Evolutionary conservation across 2,329 filamentous ascomycete genomes (phyloP).

Genomic region (Phialemoniopsis sp.): DNA sequence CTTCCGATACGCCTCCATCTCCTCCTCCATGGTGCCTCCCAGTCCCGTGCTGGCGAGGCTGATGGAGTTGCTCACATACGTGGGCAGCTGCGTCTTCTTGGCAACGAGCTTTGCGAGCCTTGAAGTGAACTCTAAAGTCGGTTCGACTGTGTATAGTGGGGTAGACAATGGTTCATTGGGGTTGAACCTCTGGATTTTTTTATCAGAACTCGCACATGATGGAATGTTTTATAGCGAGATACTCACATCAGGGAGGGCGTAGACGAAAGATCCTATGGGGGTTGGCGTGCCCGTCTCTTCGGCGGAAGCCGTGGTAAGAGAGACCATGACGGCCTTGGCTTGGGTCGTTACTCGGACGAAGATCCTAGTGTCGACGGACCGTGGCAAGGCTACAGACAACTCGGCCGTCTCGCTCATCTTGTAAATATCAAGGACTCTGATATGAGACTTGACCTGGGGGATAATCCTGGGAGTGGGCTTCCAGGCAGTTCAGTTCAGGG

Average conservation of each 20-base stretch:
- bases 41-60: constrained; percentile 69
- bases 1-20: constrained; percentile 81
- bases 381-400: constrained; percentile 57
- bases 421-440: too few relatives aligned
- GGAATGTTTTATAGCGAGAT: too few relatives aligned
- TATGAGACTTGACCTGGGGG: too few relatives aligned
- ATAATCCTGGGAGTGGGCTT: too few relatives aligned
- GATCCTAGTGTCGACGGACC: constrained; percentile 56
- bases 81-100: constrained; percentile 65
- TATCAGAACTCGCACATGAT: too few relatives aligned
- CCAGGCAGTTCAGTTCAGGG: too few relatives aligned
- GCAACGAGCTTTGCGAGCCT: constrained; percentile 80
- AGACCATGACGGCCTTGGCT: constrained; percentile 54
- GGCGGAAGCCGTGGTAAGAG: constrained; percentile 53
- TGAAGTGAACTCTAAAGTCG: constrained; percentile 81
- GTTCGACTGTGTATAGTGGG: constrained; percentile 69
- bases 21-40: constrained; percentile 83
- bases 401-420: constrained; percentile 23
- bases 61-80: constrained; percentile 90
- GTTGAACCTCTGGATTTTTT: constrained; percentile 50
- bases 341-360: constrained; percentile 56
- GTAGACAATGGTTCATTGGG: constrained; percentile 68
- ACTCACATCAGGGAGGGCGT: constrained; percentile 83
- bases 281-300: constrained; percentile 46
- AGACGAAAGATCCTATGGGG: constrained; percentile 84